Evolutionary conservation across 192 early-diverging fungal species (phyloP).

Genomic region (Coemansia sp.): DNA sequence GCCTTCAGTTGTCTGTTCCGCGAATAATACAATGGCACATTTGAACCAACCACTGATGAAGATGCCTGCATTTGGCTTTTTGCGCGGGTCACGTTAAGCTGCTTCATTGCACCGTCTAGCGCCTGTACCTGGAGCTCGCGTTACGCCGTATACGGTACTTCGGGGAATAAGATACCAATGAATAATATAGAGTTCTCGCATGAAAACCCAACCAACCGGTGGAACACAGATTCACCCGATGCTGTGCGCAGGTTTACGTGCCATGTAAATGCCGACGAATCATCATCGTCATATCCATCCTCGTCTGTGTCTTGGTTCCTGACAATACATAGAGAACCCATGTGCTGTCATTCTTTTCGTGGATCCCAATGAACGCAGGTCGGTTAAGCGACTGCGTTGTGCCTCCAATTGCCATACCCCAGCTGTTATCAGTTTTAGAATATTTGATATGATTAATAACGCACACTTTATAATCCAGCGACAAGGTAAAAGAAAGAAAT

Average conservation of each 20-base stretch:
- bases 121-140: conserved; percentile 32
- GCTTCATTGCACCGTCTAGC: conserved; percentile 33
- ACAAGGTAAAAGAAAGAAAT: too few relatives aligned
- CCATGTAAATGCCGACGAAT: conserved; percentile 37
- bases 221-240: conserved; percentile 13
- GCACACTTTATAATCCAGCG: too few relatives aligned
- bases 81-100: conserved; percentile 18
- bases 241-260: conserved; percentile 26
- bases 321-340: conserved; percentile 42
- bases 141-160: conserved; percentile 12
- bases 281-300: conserved; percentile 30
- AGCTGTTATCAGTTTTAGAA: background rate
- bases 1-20: conserved; percentile 21
- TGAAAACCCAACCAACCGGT: conserved; percentile 28
- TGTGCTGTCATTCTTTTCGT: conserved; percentile 21
- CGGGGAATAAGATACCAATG: conserved; percentile 24
- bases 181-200: conserved; percentile 37
- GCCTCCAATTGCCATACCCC: background rate
- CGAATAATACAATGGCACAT: conserved; percentile 11
- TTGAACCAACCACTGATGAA: too few relatives aligned
- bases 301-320: conserved; percentile 21
- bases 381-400: background rate
- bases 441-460: too few relatives aligned
- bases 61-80: conserved; percentile 14
- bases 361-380: conserved; percentile 37